Evolutionary conservation across 2,329 filamentous ascomycete species (phyloP).

Genomic region (Gaeumannomyces tritici): DNA sequence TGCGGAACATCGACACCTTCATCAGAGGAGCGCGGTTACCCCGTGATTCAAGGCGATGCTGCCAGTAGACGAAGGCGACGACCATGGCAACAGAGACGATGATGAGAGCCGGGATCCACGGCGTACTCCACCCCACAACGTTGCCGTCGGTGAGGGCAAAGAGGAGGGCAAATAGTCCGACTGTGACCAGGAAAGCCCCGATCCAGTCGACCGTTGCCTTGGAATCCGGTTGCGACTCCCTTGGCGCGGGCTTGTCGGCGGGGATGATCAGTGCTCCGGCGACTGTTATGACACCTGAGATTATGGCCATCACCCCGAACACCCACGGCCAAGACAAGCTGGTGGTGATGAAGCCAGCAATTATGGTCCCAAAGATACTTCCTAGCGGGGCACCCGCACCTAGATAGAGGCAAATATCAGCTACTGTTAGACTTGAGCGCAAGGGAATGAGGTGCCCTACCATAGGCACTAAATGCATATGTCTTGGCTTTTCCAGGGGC

Average conservation of each 20-base stretch:
- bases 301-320: constrained; percentile 53
- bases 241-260: neutral
- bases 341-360: constrained; percentile 53
- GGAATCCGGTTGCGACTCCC: neutral
- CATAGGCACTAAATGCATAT: constrained; percentile 58
- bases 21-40: constrained; percentile 47
- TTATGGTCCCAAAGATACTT: constrained; percentile 53
- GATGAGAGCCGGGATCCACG: constrained; percentile 52
- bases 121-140: constrained; percentile 54
- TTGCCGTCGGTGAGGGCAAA: constrained; percentile 63
- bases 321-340: constrained; percentile 59
- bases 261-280: constrained; percentile 53
- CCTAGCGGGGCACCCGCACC: constrained; percentile 57
- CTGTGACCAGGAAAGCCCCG: constrained; percentile 53
- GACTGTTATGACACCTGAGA: constrained; percentile 45
- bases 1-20: constrained; percentile 53
- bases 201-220: constrained; percentile 48
- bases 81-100: constrained; percentile 48
- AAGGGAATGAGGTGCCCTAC: constrained; percentile 19
- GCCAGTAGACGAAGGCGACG: constrained; percentile 49
- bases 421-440: neutral
- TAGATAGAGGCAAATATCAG: constrained; percentile 11
- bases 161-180: constrained; percentile 50
- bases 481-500: constrained; percentile 60
- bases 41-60: constrained; percentile 47